Conservation (phyloP, 73 alveolate species). For the Paramecium sonneborni region DNA sequence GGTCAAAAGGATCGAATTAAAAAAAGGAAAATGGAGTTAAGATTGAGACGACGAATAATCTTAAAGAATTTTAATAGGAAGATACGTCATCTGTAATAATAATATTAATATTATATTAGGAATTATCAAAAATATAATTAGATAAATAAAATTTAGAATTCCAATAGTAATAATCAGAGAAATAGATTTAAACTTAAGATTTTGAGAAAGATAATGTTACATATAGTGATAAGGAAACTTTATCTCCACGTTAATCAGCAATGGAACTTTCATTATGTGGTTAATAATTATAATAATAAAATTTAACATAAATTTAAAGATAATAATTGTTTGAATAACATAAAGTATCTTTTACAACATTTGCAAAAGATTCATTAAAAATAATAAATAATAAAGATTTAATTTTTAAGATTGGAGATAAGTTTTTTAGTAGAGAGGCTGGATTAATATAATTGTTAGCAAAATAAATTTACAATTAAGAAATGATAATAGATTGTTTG, state of each 20-base stretch:
- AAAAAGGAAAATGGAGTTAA: neutral
- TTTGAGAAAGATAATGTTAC: neutral
- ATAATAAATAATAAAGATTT: slow-evolving; percentile 81
- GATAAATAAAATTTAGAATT: neutral
- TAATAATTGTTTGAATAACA: slow-evolving; percentile 75
- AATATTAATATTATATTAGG: neutral
- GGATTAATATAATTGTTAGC: slow-evolving; percentile 90
- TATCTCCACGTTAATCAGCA: neutral
- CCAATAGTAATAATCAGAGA: neutral
- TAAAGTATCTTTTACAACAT: slow-evolving; percentile 75
- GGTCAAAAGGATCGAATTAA: neutral
- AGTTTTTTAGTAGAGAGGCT: slow-evolving; percentile 84
- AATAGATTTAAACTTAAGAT: neutral
- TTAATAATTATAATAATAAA: neutral
- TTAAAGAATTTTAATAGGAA: neutral
- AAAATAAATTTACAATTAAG: slow-evolving; percentile 77
- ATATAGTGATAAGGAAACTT: neutral
- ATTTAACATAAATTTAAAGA: neutral
- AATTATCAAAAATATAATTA: neutral
- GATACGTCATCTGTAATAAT: neutral
- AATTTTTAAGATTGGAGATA: slow-evolving; percentile 84
- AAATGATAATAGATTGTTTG: neutral
- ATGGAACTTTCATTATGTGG: neutral
- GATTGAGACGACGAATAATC: neutral
- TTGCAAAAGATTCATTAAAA: slow-evolving; percentile 84